A percentile compares a stretch with the other conserved stretches of the same genome.
These are phyloP conservation scores for Nigrospora sphaerica DNA, from an alignment of 2,329 filamentous ascomycete species.

Conservation along the genomic window DNA sequence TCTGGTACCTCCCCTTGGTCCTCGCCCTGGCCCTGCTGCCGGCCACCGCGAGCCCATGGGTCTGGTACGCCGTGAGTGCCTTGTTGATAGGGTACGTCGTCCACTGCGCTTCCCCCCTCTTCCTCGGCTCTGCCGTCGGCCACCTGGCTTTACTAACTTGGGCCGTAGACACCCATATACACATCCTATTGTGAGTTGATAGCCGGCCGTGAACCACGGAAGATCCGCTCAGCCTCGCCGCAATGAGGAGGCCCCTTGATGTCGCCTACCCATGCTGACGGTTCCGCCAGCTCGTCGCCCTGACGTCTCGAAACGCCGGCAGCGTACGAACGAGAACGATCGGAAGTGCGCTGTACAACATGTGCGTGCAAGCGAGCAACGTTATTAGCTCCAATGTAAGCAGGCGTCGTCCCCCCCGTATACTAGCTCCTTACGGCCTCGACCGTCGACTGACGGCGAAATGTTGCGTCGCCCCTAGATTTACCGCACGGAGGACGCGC, in stretches of 20 bases:
- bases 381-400: slow-evolving; percentile 33
- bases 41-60: slow-evolving; percentile 28
- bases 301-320: slow-evolving; percentile 55
- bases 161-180: slow-evolving; percentile 28
- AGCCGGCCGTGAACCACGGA: not conserved
- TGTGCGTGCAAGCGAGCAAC: slow-evolving; percentile 36
- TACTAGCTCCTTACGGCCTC: too few relatives aligned
- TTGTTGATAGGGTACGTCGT: slow-evolving; percentile 33
- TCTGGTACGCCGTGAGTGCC: slow-evolving; percentile 35
- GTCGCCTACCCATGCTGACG: not conserved
- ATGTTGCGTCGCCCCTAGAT: slow-evolving; percentile 9
- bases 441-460: too few relatives aligned
- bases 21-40: slow-evolving; percentile 35
- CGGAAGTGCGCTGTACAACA: slow-evolving; percentile 54
- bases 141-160: too few relatives aligned
- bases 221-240: too few relatives aligned
- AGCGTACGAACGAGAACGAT: slow-evolving; percentile 56
- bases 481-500: slow-evolving; percentile 33
- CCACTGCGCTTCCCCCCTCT: not conserved
- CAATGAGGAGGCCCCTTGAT: too few relatives aligned
- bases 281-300: slow-evolving; percentile 38
- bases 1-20: slow-evolving; percentile 47
- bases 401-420: not conserved
- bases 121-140: too few relatives aligned
- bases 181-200: slow-evolving; percentile 22